phyloP scores from a whole-genome alignment of 108 stramenopile genomes.

The Fragilariopsis cylindrus region DNA sequence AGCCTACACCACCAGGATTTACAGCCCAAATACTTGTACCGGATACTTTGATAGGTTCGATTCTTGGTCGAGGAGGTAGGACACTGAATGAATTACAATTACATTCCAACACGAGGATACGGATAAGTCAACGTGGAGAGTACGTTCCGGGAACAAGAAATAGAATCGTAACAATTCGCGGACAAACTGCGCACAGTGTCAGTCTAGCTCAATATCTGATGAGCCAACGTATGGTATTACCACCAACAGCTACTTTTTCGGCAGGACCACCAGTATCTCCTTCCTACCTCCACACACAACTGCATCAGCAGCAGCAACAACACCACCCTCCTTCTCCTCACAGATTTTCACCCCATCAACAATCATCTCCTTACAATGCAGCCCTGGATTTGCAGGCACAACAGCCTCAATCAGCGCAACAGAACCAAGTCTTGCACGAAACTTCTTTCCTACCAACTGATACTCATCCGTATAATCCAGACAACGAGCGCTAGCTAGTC shows the following conservation, averaged over 20 bases:
- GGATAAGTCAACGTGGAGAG: constrained; percentile 72
- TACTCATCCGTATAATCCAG: background rate
- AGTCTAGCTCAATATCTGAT: constrained; percentile 57
- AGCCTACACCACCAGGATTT: constrained; percentile 30
- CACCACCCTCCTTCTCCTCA: constrained; percentile 3
- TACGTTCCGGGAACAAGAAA: constrained; percentile 76
- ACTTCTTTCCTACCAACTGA: constrained; percentile 11
- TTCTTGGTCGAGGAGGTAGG: constrained; percentile 69
- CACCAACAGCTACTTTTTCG: constrained; percentile 45
- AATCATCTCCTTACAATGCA: constrained; percentile 4
- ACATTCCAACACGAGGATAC: constrained; percentile 61
- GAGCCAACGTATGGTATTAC: constrained; percentile 59
- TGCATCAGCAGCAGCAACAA: constrained; percentile 2
- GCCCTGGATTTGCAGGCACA: background rate
- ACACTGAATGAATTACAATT: constrained; percentile 64
- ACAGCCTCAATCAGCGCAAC: background rate
- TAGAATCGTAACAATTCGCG: constrained; percentile 72
- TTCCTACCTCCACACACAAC: constrained; percentile 13
- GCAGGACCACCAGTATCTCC: constrained; percentile 15
- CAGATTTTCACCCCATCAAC: constrained; percentile 15
- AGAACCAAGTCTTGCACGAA: constrained; percentile 12
- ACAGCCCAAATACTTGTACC: constrained; percentile 62
- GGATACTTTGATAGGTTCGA: constrained; percentile 66
- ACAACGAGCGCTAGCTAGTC: too few species aligned
- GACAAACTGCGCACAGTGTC: constrained; percentile 60